phyloP scores from a whole-genome alignment of 768 basidiomycete species.

The Phallus indusiatus region DNA sequence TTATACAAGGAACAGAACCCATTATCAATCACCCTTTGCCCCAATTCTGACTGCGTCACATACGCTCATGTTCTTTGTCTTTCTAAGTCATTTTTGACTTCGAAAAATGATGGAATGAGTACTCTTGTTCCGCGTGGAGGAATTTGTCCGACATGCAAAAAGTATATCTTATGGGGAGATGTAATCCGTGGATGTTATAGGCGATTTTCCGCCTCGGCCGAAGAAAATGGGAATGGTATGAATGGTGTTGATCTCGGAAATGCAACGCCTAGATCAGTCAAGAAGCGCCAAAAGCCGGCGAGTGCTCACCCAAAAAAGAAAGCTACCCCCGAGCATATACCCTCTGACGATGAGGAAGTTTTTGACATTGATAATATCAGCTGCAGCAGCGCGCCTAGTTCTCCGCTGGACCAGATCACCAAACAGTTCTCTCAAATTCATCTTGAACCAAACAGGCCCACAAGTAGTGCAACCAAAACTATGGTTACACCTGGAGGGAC shows the following conservation, averaged over 20 bases:
- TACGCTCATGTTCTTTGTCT: conserved; percentile 54
- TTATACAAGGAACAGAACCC: conserved; percentile 32
- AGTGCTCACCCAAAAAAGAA: background rate
- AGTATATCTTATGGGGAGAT: conserved; percentile 63
- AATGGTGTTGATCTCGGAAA: background rate
- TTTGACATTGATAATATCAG: conserved; percentile 21
- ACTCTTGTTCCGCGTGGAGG: conserved; percentile 55
- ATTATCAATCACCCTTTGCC: conserved; percentile 44
- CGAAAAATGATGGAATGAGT: conserved; percentile 16
- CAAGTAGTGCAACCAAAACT: background rate
- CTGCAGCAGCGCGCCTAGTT: background rate
- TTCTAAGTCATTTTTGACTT: conserved; percentile 33
- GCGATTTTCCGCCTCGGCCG: conserved; percentile 20
- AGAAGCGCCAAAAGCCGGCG: background rate
- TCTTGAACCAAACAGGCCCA: too few species aligned
- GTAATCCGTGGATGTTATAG: conserved; percentile 54
- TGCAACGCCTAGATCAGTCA: background rate
- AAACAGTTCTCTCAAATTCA: too few species aligned
- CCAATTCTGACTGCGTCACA: conserved; percentile 36
- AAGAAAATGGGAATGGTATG: background rate
- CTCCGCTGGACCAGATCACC: background rate
- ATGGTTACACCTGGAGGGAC: background rate
- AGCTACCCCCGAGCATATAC: background rate
- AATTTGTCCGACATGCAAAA: conserved; percentile 38
- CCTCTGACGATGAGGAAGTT: conserved; percentile 13